Evolutionary conservation across 2,329 filamentous ascomycete species (phyloP), one percentile per base, ranked within the genome.

Genomic region (Fusarium torreyae): DNA sequence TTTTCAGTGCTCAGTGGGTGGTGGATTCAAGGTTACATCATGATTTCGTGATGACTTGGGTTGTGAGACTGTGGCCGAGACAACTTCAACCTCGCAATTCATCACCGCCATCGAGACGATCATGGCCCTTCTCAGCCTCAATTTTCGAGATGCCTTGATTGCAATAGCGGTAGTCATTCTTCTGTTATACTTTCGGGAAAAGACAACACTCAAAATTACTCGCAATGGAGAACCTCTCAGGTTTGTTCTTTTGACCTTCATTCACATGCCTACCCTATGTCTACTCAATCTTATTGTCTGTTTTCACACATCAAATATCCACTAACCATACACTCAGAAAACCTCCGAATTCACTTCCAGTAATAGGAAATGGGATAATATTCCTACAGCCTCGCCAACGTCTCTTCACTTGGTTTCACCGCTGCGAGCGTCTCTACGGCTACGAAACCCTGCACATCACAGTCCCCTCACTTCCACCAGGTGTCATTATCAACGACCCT

Each of bases 401-500:
- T 54, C 82, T 91, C 7, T 88, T 91, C 66, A 78, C 83, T 9
- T 91, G 88, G 89, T 91, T 91, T 73, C 82, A 85, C 48, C 83
- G 81, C 68, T 89, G 87, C 70, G 87, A 90, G 74, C 82, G 80
- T 14, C 78, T 78, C 31, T 87, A 88, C 65, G 87, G 87, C 36
- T 81, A 85, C 54, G 87, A 89, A 75, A 91, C 89, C 1, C 86
- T 89, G 48, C 84, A 88, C 69, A 87, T 91, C 31, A 84, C 84
- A 5, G 89, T 91, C 14, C 89, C 89, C 3, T 87, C 86, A 0
- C 76, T 91, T 14, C 88, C 88, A 2, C 86, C 87, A 0, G 89
- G 88, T 6, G 86, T 91, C 20, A 85, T 91, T 45, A 86, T 91
- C 74, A 88, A 86, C 71, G 86, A 88, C 69, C 88, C 89, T 2